These are phyloP conservation scores for Diaporthe caulivora DNA, from an alignment of 2,329 filamentous ascomycete species.

Conservation along the genomic window DNA sequence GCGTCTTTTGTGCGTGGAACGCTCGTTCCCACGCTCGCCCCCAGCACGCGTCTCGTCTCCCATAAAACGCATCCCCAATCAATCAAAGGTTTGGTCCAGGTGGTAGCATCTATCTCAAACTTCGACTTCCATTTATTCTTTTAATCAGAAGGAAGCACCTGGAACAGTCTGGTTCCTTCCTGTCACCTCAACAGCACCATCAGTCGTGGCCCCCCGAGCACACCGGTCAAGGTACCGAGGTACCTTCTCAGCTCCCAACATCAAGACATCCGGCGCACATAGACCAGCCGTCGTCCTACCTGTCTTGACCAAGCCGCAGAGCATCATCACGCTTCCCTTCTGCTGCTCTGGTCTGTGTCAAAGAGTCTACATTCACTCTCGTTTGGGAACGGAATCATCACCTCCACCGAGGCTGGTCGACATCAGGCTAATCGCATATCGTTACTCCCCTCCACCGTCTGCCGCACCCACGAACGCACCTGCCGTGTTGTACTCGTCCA, in stretches of 20 bases:
- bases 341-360: background rate
- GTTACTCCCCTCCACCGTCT: background rate
- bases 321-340: background rate
- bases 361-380: background rate
- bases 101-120: slow-evolving; percentile 7
- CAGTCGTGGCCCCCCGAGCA: slow-evolving; percentile 14
- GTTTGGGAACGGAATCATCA: slow-evolving; percentile 2
- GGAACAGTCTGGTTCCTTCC: slow-evolving; percentile 1
- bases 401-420: slow-evolving; percentile 9
- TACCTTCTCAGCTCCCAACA: slow-evolving; percentile 8
- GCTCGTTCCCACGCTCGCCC: slow-evolving; percentile 6
- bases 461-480: slow-evolving; percentile 7
- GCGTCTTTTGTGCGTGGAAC: slow-evolving; percentile 39
- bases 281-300: background rate
- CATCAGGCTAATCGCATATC: slow-evolving; percentile 28
- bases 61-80: slow-evolving; percentile 8
- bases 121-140: background rate
- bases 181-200: background rate
- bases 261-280: background rate
- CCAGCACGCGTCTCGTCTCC: slow-evolving; percentile 6
- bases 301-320: background rate
- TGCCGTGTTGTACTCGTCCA: slow-evolving; percentile 29
- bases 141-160: background rate
- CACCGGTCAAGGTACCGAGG: background rate
- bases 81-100: background rate